Percentiles rank a stretch among this genome's conserved stretches.
These are phyloP conservation scores for Irpex lacteus DNA, from an alignment of 1,284 basidiomycete species.

Conservation along the genomic window DNA sequence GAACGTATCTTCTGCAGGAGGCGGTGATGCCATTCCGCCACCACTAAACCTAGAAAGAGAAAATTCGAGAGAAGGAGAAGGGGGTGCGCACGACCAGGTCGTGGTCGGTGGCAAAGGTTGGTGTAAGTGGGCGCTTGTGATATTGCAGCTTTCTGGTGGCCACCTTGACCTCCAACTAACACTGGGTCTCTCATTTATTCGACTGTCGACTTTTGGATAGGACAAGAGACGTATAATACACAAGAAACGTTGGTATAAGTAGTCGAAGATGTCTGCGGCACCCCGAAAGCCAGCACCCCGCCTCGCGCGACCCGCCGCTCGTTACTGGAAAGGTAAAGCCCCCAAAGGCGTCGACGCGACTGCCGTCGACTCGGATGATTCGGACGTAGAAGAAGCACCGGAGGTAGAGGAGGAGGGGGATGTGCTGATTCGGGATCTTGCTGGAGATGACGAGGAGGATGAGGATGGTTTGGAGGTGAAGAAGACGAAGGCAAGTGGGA, in stretches of 20 bases:
- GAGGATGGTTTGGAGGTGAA: slow-evolving; percentile 41
- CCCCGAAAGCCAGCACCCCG: slow-evolving; percentile 67
- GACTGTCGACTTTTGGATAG: background rate
- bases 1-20: slow-evolving; percentile 45
- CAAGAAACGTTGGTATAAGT: too few relatives aligned
- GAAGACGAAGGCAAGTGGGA: slow-evolving; percentile 27
- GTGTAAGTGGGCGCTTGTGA: background rate
- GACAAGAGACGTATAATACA: too few relatives aligned
- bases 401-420: slow-evolving; percentile 51
- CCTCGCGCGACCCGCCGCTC: slow-evolving; percentile 66
- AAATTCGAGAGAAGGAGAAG: background rate
- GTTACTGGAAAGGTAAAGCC: slow-evolving; percentile 84
- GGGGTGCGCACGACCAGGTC: background rate
- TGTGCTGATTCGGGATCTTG: slow-evolving; percentile 19
- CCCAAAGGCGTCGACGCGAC: slow-evolving; percentile 70
- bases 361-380: slow-evolving; percentile 50
- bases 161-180: background rate
- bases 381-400: slow-evolving; percentile 45
- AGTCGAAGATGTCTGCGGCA: slow-evolving; percentile 20
- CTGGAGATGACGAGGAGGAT: slow-evolving; percentile 51
- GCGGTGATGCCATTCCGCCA: slow-evolving; percentile 12
- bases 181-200: background rate
- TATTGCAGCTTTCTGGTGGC: background rate
- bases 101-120: background rate
- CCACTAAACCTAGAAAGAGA: background rate